phyloP scores from a whole-genome alignment of 2,329 filamentous ascomycete genomes.

The Aureobasidium pullulans region DNA sequence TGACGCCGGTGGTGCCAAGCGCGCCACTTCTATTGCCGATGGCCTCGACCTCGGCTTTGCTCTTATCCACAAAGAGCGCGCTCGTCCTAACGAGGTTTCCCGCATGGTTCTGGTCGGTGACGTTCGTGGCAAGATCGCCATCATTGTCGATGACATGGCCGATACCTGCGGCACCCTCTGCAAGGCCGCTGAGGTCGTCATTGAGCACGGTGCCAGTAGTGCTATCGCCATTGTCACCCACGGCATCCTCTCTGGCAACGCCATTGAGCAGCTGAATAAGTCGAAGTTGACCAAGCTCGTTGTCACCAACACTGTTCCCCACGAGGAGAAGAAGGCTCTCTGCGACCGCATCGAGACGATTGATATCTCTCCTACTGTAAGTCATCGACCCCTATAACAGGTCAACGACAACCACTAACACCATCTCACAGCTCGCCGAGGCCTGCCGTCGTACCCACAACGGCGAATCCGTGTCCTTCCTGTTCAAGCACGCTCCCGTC shows the following conservation, averaged over 20 bases:
- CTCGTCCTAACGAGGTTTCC: constrained; percentile 82
- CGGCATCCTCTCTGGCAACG: constrained; percentile 80
- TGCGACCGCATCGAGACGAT: constrained; percentile 83
- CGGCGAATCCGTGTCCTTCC: constrained; percentile 58
- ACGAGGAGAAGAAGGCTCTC: constrained; percentile 69
- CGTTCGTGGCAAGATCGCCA: constrained; percentile 82
- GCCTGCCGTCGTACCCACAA: constrained; percentile 64
- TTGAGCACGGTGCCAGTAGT: constrained; percentile 76
- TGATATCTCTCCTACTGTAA: constrained; percentile 73
- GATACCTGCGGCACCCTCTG: constrained; percentile 84
- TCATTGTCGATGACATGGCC: constrained; percentile 96
- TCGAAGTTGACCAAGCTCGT: constrained; percentile 72
- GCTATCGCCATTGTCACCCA: constrained; percentile 95
- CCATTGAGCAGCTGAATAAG: constrained; percentile 76
- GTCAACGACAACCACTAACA: background rate
- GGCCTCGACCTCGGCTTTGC: constrained; percentile 85
- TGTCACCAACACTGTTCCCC: constrained; percentile 82
- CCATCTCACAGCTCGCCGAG: constrained; percentile 49
- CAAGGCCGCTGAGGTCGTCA: constrained; percentile 85
- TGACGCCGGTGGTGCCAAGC: constrained; percentile 89
- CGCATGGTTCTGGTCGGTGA: constrained; percentile 96
- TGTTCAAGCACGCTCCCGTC: constrained; percentile 58
- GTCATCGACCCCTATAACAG: too few species aligned
- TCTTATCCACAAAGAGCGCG: constrained; percentile 93
- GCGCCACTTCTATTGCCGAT: constrained; percentile 87